phyloP scores from a whole-genome alignment of 768 basidiomycete genomes.

The Tubosaeta sp. region DNA sequence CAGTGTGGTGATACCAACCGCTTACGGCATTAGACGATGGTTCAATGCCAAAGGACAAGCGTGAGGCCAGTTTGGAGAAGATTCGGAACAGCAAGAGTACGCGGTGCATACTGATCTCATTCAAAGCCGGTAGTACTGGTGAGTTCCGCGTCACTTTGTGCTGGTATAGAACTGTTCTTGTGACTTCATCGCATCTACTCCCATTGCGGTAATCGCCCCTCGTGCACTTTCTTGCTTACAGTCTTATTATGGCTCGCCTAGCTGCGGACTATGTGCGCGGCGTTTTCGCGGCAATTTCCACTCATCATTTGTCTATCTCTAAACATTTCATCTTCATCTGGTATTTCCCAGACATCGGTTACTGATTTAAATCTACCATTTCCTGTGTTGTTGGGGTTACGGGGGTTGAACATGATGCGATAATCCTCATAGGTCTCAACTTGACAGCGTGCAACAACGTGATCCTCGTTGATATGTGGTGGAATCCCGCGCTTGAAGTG shows the following conservation, averaged over 20 bases:
- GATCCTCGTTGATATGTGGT: slow-evolving; percentile 91
- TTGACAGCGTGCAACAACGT: slow-evolving; percentile 93
- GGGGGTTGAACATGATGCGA: neutral
- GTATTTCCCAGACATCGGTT: no score
- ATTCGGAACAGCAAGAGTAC: slow-evolving; percentile 59
- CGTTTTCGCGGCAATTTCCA: neutral
- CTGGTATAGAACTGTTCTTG: slow-evolving; percentile 1
- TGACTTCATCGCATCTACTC: neutral
- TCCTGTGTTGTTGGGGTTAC: slow-evolving; percentile 1
- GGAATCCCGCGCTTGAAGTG: slow-evolving; percentile 86
- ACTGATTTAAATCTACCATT: neutral
- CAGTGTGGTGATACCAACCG: slow-evolving; percentile 3
- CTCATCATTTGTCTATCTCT: neutral
- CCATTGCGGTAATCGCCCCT: neutral
- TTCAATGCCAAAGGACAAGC: slow-evolving; percentile 70
- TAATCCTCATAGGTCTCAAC: slow-evolving; percentile 63
- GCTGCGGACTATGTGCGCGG: neutral
- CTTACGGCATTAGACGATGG: slow-evolving; percentile 70
- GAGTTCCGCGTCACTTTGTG: slow-evolving; percentile 14
- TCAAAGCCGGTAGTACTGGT: slow-evolving; percentile 96
- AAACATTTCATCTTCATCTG: no score
- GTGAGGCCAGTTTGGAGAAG: slow-evolving; percentile 68
- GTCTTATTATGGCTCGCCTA: neutral
- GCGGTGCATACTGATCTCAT: slow-evolving; percentile 87
- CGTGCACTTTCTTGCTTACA: neutral